Conservation (phyloP, 176 grass and related monocot genomes). For the Avena insularis region DNA sequence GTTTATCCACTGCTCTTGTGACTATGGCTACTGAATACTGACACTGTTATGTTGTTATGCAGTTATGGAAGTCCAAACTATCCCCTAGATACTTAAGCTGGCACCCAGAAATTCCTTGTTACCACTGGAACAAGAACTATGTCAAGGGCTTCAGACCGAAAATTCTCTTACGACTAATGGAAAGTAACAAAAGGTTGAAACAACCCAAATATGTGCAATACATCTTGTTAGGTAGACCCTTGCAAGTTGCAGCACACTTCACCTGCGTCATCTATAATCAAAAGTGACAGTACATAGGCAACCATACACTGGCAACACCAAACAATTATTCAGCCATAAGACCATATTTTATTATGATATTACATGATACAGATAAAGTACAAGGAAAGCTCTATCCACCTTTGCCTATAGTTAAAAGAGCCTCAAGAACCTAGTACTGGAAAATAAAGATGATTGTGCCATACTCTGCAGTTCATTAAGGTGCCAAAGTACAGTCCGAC, state of each 20-base stretch:
- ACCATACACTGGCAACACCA: not conserved
- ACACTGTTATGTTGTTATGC: not conserved
- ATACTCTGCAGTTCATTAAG: slow-evolving; percentile 43
- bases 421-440: slow-evolving; percentile 59
- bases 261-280: not conserved
- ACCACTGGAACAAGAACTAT: not conserved
- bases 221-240: slow-evolving; percentile 7
- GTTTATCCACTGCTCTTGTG: not conserved
- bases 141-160: not conserved
- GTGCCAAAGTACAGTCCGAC: slow-evolving; percentile 38
- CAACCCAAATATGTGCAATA: not conserved
- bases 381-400: slow-evolving; percentile 60
- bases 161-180: not conserved
- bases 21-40: not conserved
- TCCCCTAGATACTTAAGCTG: not conserved
- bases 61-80: not conserved
- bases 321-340: slow-evolving; percentile 39
- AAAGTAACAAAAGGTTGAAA: slow-evolving; percentile 17
- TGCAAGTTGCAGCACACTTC: not conserved
- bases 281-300: not conserved
- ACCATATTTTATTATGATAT: slow-evolving; percentile 41
- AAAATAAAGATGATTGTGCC: slow-evolving; percentile 47
- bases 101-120: not conserved
- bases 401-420: slow-evolving; percentile 52
- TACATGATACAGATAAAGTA: slow-evolving; percentile 56